Percentiles rank a stretch among this genome's conserved stretches.
These are phyloP conservation scores for Echeveria elegans DNA, from an alignment of 164 flowering plant species.

Conservation along the genomic window DNA sequence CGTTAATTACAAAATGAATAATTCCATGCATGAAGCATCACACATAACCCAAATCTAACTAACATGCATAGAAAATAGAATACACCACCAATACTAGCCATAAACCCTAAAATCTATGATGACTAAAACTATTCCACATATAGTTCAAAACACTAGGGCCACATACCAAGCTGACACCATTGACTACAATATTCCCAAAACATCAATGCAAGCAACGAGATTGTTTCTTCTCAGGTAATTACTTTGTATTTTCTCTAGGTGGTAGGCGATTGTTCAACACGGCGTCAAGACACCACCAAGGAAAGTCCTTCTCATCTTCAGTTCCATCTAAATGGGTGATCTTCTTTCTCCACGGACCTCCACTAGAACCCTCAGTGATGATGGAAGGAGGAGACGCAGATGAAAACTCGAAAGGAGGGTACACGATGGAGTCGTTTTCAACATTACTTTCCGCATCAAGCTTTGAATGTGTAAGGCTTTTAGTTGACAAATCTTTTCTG, in stretches of 20 bases:
- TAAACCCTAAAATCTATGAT: too few species aligned
- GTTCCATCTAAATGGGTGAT: conserved; percentile 81
- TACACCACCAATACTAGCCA: too few species aligned
- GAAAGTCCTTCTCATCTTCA: conserved; percentile 92
- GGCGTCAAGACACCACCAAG: conserved; percentile 96
- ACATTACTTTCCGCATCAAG: conserved; percentile 59
- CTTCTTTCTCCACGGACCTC: conserved; percentile 98
- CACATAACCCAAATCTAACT: too few species aligned
- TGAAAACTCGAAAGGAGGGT: conserved; percentile 89
- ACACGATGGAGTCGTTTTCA: conserved; percentile 65
- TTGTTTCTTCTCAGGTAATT: conserved; percentile 9
- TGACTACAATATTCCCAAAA: background rate
- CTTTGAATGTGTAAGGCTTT: conserved; percentile 55
- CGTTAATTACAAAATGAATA: too few species aligned
- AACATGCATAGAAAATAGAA: too few species aligned
- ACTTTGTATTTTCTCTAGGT: conserved; percentile 93
- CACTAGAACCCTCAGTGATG: conserved; percentile 91
- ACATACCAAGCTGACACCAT: background rate
- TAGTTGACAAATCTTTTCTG: conserved; percentile 45
- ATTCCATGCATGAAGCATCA: too few species aligned
- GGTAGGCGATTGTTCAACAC: conserved; percentile 83
- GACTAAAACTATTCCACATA: too few species aligned
- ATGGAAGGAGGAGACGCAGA: conserved; percentile 78
- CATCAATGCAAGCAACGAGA: background rate
- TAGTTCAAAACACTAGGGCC: background rate